These are phyloP conservation scores for Plasmopara muralis DNA, from an alignment of 352 stramenopile genomes.

Conservation along the genomic window DNA sequence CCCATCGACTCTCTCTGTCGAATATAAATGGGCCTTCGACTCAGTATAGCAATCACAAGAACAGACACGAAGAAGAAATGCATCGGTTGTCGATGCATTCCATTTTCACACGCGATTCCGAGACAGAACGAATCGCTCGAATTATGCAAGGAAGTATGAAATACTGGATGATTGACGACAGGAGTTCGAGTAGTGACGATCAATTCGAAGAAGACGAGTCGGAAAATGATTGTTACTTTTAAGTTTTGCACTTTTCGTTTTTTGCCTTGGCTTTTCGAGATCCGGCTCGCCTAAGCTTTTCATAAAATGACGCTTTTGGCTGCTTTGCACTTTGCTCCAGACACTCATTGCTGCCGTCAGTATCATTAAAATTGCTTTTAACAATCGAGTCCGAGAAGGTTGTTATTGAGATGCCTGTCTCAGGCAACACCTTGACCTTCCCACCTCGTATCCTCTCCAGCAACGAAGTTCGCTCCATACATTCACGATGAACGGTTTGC, in stretches of 20 bases:
- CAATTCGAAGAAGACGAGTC: conserved; percentile 32
- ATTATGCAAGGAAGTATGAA: conserved; percentile 73
- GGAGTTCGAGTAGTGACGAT: conserved; percentile 22
- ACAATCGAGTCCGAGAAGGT: not conserved
- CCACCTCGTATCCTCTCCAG: conserved; percentile 63
- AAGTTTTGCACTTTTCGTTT: conserved; percentile 22
- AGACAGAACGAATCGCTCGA: conserved; percentile 70
- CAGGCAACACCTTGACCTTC: conserved; percentile 46
- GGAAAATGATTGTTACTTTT: conserved; percentile 29
- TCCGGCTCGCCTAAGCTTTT: conserved; percentile 57
- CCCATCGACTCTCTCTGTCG: not conserved
- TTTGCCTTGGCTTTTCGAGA: conserved; percentile 44
- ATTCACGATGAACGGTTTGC: conserved; percentile 78
- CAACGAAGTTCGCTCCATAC: conserved; percentile 69
- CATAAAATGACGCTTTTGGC: conserved; percentile 65
- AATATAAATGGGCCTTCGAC: not conserved
- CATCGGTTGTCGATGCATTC: conserved; percentile 6
- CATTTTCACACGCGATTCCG: conserved; percentile 36
- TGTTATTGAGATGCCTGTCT: conserved; percentile 18
- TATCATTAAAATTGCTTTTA: conserved; percentile 11
- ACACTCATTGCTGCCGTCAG: conserved; percentile 20
- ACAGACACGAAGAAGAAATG: not conserved
- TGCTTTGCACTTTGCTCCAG: conserved; percentile 3
- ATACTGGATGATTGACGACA: conserved; percentile 48
- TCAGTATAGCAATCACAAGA: not conserved